phyloP scores from a whole-genome alignment of 352 stramenopile genomes.

The Pythium aristosporum region DNA sequence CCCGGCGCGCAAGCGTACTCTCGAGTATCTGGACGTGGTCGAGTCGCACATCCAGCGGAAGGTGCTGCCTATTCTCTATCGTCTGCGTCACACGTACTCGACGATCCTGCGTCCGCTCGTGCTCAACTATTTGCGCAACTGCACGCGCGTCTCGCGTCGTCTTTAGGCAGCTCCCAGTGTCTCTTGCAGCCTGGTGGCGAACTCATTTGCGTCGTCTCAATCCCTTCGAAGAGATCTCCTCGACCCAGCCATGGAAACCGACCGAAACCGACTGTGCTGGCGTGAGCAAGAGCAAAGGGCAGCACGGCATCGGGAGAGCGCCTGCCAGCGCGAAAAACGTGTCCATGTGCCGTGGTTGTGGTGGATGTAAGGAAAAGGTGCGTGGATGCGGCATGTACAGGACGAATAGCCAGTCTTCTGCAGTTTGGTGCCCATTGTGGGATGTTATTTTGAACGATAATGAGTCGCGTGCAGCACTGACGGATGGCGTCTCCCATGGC shows the following conservation, averaged over 20 bases:
- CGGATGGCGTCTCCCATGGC: background rate
- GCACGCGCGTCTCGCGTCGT: conserved; percentile 51
- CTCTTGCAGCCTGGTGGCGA: background rate
- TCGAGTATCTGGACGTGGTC: conserved; percentile 79
- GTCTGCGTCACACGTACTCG: conserved; percentile 76
- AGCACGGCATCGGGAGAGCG: background rate
- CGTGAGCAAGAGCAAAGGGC: background rate
- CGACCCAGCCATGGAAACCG: conserved; percentile 1
- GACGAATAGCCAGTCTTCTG: background rate
- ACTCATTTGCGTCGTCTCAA: background rate
- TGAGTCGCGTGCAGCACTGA: conserved; percentile 6
- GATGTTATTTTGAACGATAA: conserved; percentile 19
- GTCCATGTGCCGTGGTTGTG: conserved; percentile 13
- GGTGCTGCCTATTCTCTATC: conserved; percentile 76
- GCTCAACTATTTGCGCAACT: conserved; percentile 78
- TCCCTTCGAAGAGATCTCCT: background rate
- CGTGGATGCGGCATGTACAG: conserved; percentile 11
- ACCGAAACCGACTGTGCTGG: background rate
- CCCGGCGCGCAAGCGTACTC: conserved; percentile 60
- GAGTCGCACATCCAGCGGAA: conserved; percentile 85
- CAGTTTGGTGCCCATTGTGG: background rate
- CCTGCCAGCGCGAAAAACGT: background rate
- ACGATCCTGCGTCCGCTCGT: conserved; percentile 75
- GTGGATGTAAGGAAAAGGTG: conserved; percentile 9
- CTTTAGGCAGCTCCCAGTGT: conserved; percentile 13